Evolutionary conservation across 345 rosid genomes (phyloP).

Genomic region (Populus euphratica): DNA sequence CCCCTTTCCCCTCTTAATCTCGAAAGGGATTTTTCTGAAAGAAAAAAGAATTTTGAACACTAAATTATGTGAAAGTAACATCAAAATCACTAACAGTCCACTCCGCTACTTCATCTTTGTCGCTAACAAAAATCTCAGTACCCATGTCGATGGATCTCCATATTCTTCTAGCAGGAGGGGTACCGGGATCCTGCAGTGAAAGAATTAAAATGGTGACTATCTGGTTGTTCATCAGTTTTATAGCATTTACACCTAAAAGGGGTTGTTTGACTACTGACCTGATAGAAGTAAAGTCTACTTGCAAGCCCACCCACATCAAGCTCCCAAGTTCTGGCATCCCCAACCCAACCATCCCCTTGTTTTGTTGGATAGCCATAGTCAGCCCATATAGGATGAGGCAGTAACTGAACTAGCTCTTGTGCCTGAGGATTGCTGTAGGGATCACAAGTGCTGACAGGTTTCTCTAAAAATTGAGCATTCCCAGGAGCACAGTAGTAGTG

Average conservation of each 20-base stretch:
- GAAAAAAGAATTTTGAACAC: not conserved
- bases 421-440: slow-evolving; percentile 38
- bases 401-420: slow-evolving; percentile 33
- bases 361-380: slow-evolving; percentile 32
- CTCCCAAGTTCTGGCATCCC: slow-evolving; percentile 33
- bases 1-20: not conserved
- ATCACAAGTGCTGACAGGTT: slow-evolving; percentile 28
- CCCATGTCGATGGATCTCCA: slow-evolving; percentile 33
- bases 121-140: slow-evolving; percentile 30
- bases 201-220: not conserved
- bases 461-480: slow-evolving; percentile 23
- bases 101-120: slow-evolving; percentile 25
- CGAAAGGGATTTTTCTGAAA: not conserved
- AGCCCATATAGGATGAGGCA: slow-evolving; percentile 36
- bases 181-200: slow-evolving; percentile 30
- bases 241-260: not conserved
- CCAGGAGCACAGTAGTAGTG: slow-evolving; percentile 34
- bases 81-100: slow-evolving; percentile 29
- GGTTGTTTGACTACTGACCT: slow-evolving; percentile 5
- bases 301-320: slow-evolving; percentile 27
- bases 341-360: slow-evolving; percentile 31
- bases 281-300: slow-evolving; percentile 33
- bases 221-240: not conserved
- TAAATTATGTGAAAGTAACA: slow-evolving; percentile 21
- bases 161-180: slow-evolving; percentile 26